phyloP scores from a whole-genome alignment of 768 basidiomycete species.

The Omphalotus guepiniiformis region DNA sequence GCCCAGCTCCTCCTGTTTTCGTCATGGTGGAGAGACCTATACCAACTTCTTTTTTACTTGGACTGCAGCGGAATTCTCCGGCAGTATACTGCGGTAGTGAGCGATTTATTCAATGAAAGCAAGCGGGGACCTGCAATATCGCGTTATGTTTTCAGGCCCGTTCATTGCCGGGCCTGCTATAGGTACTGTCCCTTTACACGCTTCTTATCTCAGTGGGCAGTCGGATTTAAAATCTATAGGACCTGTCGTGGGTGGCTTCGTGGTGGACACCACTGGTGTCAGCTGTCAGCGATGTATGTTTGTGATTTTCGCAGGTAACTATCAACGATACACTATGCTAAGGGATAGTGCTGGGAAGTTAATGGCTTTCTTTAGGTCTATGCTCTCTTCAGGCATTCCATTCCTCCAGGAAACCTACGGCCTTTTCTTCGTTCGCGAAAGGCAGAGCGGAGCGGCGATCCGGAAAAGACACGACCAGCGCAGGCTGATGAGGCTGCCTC shows the following conservation, averaged over 20 bases:
- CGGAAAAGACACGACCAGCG: conserved; percentile 31
- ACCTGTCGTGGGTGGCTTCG: conserved; percentile 50
- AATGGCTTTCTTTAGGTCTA: conserved; percentile 26
- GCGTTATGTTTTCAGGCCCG: no score
- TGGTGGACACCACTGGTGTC: conserved; percentile 43
- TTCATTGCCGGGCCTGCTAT: no score
- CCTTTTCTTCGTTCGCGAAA: conserved; percentile 44
- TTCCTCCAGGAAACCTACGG: conserved; percentile 53
- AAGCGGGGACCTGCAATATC: no score
- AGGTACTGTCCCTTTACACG: no score
- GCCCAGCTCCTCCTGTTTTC: no score
- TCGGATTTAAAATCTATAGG: no score
- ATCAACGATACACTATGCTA: neutral
- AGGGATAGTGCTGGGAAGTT: conserved; percentile 13
- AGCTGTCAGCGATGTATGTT: conserved; percentile 51
- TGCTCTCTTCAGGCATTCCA: conserved; percentile 36
- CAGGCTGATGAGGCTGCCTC: neutral
- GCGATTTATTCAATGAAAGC: no score
- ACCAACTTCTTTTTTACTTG: no score
- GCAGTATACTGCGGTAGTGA: no score
- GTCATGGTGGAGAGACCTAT: no score
- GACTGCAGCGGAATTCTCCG: no score
- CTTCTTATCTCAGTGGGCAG: no score
- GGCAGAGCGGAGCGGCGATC: conserved; percentile 24
- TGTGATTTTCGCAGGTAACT: conserved; percentile 30